Percentiles rank a stretch among this genome's conserved stretches.
phyloP scores from a whole-genome alignment of 169 alveolate genomes.

The Theileria equi region DNA sequence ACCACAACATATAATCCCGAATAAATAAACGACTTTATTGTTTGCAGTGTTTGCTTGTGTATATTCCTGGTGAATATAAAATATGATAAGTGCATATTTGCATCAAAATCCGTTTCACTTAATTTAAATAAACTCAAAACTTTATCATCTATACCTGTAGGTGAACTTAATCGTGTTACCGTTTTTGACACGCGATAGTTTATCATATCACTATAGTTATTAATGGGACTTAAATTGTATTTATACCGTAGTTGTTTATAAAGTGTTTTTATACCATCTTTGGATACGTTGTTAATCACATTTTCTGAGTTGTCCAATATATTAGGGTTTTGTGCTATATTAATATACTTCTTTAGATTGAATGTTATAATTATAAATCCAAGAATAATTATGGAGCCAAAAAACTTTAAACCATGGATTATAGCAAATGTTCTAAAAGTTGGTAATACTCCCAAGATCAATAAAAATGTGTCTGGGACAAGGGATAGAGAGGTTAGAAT shows the following conservation, averaged over 20 bases:
- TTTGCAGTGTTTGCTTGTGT: constrained; percentile 3
- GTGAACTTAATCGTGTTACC: too few relatives aligned
- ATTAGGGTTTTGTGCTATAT: constrained; percentile 23
- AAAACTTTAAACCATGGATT: constrained; percentile 26
- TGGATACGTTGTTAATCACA: not conserved
- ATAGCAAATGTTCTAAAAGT: constrained; percentile 25
- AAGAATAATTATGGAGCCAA: not conserved
- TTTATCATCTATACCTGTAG: too few relatives aligned
- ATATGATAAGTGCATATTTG: not conserved
- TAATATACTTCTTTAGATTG: constrained; percentile 11
- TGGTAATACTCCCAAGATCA: constrained; percentile 19
- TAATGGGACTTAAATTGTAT: too few relatives aligned
- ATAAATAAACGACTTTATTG: not conserved
- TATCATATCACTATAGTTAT: not conserved
- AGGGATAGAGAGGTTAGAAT: constrained; percentile 29
- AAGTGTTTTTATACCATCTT: not conserved
- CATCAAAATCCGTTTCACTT: not conserved
- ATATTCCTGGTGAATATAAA: constrained; percentile 6
- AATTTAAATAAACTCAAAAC: not conserved
- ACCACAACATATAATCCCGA: not conserved
- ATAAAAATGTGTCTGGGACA: constrained; percentile 50
- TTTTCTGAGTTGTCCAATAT: constrained; percentile 3
- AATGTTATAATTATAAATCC: constrained; percentile 1
- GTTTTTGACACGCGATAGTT: not conserved
- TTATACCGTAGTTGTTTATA: not conserved